Percentiles rank a stretch among this genome's conserved stretches.
phyloP scores from a whole-genome alignment of 1,139 yeast species.

The Nakaseomyces delphensis region DNA sequence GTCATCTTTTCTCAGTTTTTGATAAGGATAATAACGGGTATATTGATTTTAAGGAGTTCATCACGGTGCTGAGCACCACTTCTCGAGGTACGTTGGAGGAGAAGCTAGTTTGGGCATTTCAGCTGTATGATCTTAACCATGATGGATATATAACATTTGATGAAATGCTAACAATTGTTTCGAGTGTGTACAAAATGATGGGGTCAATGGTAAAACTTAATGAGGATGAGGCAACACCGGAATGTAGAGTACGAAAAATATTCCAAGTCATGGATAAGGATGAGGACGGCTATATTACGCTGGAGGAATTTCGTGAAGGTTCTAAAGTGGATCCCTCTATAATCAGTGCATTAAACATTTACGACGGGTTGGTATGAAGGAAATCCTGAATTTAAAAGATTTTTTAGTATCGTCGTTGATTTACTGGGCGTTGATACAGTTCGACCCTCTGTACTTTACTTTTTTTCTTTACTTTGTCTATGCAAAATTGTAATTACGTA shows the following conservation, averaged over 20 bases:
- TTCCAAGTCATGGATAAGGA: conserved; percentile 67
- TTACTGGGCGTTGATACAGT: too few species aligned
- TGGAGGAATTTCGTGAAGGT: conserved; percentile 78
- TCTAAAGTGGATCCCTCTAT: conserved; percentile 78
- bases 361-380: conserved; percentile 63
- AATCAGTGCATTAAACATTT: conserved; percentile 66
- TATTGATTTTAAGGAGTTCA: conserved; percentile 89
- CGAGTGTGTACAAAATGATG: conserved; percentile 87
- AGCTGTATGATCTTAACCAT: conserved; percentile 71
- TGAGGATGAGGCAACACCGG: conserved; percentile 92
- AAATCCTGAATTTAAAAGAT: not conserved
- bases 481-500: not conserved
- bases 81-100: conserved; percentile 85
- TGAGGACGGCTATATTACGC: conserved; percentile 55
- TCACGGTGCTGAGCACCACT: conserved; percentile 77
- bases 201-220: conserved; percentile 90
- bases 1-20: conserved; percentile 78
- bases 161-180: conserved; percentile 72
- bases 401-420: not conserved
- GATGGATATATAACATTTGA: conserved; percentile 67
- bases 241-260: conserved; percentile 71
- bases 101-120: conserved; percentile 80
- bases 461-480: not conserved
- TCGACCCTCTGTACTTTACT: not conserved
- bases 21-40: conserved; percentile 75